Evolutionary conservation across 352 stramenopile genomes (phyloP).

Genomic region (Stramenopiles sp.): DNA sequence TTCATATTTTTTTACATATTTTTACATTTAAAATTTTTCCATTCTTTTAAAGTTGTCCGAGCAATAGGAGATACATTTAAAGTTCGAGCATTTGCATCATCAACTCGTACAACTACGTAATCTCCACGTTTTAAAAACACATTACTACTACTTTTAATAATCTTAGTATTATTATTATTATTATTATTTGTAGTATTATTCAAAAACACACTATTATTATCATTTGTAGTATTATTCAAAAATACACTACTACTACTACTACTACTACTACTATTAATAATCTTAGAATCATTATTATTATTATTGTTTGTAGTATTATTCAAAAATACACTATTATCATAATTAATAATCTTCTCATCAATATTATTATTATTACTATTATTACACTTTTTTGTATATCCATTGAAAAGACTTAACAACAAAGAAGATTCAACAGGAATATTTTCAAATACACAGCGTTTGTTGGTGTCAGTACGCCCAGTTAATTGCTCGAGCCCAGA

Average conservation of each 20-base stretch:
- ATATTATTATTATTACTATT: background rate
- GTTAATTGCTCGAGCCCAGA: background rate
- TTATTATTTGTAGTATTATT: no score
- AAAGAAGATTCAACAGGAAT: constrained; percentile 5
- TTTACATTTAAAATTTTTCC: no score
- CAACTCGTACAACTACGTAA: constrained; percentile 1
- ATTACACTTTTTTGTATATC: background rate
- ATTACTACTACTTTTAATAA: background rate
- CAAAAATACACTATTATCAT: constrained; percentile 1
- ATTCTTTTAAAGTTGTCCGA: constrained; percentile 1
- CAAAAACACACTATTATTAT: no score
- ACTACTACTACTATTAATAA: no score
- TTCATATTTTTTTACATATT: no score
- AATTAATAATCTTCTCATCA: no score
- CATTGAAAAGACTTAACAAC: no score
- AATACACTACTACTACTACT: no score
- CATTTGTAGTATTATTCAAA: no score
- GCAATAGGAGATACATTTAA: constrained; percentile 5
- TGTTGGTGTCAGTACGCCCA: constrained; percentile 13
- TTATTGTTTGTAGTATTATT: background rate
- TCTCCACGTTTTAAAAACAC: constrained; percentile 4
- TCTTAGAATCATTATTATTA: no score
- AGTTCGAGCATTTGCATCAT: background rate
- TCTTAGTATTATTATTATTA: background rate
- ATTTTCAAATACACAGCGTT: constrained; percentile 11